Base-by-base conservation (phyloP, 2,329 filamentous ascomycete species). In the Fusarium austroafricanum region DNA sequence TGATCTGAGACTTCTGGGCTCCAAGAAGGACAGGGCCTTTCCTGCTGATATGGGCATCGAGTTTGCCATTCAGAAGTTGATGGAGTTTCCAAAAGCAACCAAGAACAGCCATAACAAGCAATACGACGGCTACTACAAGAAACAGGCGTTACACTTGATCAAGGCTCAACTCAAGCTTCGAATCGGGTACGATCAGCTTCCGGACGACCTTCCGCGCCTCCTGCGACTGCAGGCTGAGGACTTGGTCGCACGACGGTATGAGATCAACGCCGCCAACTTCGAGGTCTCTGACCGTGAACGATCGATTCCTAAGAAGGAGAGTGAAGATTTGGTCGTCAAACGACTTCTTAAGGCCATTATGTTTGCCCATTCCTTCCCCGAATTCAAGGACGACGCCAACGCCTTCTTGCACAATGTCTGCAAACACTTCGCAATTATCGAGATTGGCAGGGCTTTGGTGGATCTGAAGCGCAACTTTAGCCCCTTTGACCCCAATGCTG, bases 151-250 rank as follows among this genome's bases (percentile, higher is more conserved):
- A 70, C 90, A 94, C 63, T 86, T 98, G 73, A 89, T 99, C 74
- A 93, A 91, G 70, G 87, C 94, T 1, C 94, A 98, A 73, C 83
- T 97, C 52, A 99, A 98, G 81, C 83, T 99, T 31, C 89, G 95
- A 55, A 91, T 99, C 58, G 96, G 96, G 6, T 89, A 89, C 63
- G 96, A 99, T 74, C 91, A 87, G 72, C 83, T 98, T 14, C 95
- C 95, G 0, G 96, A 99, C 10, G 95, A 99, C 68, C 87, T 98
- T 67, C 89, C 93, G 6, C 88, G 92, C 43, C 84, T 96, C 10
- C 87, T 99, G 45, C 90, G 96, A 35, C 85, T 98, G 7, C 93
- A 98, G 77, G 94, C 93, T 0, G 92, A 97, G 73, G 96, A 99
- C 73, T 82, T 98, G 5, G 82, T 92, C 23, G 86, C 88, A 11